Base-by-base conservation (phyloP, 1,139 yeast species). In the Lodderomyces jiufengensis region DNA sequence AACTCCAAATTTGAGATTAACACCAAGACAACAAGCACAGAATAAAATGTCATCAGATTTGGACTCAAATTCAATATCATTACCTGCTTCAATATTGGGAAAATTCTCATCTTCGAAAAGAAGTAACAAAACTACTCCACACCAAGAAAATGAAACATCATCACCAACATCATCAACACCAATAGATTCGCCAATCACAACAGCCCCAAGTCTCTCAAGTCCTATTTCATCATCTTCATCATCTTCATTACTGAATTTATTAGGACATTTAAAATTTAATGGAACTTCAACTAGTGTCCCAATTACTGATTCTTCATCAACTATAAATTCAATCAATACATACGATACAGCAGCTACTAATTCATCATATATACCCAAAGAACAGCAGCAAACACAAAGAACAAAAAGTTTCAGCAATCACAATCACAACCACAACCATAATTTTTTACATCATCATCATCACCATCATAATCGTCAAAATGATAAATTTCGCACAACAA, bases 241-340 rank as follows among this genome's bases (percentile, higher is more conserved):
- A 20, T 26, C 54, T 6, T 53, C 66, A 6, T 41, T 59, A 11
- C 45, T 60, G 11, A 59, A 53, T 40, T 39, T 61, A 22, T 49
- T 60, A 36, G 62, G 62, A 12, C 64, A 61, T 34, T 48, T 60
- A 33, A 59, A 56, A 40, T 18, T 43, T 9, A 29, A 33, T 13
- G 16, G 24, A 8, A 14, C 18, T 18, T 9, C 31, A 15, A 24
- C 3, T 24, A 18, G 3, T 31, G 21, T 7, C 10, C 12, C 33
- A 9, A 12, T 29, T 12, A 24, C 32, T n/a, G 27, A 15, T 3
- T 25, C 27, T 9, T 11, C 32, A n/a, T 24, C 36, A 32, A 24
- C 7, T 11, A 5, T 7, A 18, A 18, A 7, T 18, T 18, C 20
- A 18, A 5, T n/a, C n/a, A n/a, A n/a, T n/a, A n/a, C n/a, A n/a